Percentiles rank a stretch among this genome's conserved stretches.
Conservation (phyloP, 352 stramenopile genomes). For the Globisporangium perplexum region DNA sequence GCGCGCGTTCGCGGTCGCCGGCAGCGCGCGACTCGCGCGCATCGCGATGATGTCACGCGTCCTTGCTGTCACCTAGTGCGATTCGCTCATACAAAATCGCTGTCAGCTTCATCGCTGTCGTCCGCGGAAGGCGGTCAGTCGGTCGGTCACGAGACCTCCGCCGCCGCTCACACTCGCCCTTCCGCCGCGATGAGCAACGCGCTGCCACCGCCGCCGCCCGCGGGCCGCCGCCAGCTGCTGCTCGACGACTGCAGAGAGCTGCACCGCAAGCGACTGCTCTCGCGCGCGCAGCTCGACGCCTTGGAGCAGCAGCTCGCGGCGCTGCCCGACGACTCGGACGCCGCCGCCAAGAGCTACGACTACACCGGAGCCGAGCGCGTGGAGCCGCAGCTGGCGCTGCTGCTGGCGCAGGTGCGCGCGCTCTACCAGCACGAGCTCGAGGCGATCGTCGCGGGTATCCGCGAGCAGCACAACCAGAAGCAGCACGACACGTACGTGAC, state of each 20-base stretch:
- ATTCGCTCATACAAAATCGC: no score
- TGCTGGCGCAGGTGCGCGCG: slow-evolving; percentile 27
- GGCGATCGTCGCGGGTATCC: slow-evolving; percentile 36
- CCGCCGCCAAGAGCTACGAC: neutral
- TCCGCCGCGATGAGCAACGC: slow-evolving; percentile 2
- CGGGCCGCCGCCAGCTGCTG: slow-evolving; percentile 11
- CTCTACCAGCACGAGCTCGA: slow-evolving; percentile 40
- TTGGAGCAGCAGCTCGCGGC: slow-evolving; percentile 16
- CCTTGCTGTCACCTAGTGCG: no score
- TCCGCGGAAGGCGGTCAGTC: no score
- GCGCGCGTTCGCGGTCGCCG: neutral
- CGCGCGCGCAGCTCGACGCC: slow-evolving; percentile 20
- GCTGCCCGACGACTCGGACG: neutral
- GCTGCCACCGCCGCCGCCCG: neutral
- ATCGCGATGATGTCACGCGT: neutral
- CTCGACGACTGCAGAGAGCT: slow-evolving; percentile 33
- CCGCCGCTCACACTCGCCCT: neutral
- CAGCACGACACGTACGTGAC: slow-evolving; percentile 38
- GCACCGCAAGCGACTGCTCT: slow-evolving; percentile 25
- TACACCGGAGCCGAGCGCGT: neutral
- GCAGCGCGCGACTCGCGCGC: no score
- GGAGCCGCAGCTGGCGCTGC: slow-evolving; percentile 4
- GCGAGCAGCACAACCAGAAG: slow-evolving; percentile 43
- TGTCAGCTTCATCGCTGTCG: no score
- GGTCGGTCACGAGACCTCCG: no score